Conservation (phyloP, 441 rosid genomes). For the Caryocar brasiliense region DNA sequence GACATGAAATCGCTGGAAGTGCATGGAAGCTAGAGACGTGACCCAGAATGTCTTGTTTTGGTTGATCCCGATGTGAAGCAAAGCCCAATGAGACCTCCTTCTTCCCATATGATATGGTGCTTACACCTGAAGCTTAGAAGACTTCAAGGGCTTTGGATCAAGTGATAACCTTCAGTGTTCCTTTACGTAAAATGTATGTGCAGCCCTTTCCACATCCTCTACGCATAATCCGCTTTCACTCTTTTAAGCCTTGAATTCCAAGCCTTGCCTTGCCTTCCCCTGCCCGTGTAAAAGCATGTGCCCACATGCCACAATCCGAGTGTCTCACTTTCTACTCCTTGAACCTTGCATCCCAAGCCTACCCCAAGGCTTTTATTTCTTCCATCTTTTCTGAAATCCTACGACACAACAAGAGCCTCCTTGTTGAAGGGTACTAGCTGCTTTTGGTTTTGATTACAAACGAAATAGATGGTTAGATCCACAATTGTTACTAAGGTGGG, state of each 20-base stretch:
- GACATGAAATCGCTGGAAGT: too few relatives aligned
- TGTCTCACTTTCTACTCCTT: background rate
- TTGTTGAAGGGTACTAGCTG: background rate
- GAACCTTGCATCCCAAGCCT: slow-evolving; percentile 10
- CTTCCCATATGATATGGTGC: background rate
- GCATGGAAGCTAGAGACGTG: background rate
- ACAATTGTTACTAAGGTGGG: too few relatives aligned
- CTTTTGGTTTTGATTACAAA: too few relatives aligned
- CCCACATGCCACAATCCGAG: background rate
- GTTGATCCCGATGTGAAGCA: slow-evolving; percentile 26
- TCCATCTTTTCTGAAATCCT: slow-evolving; percentile 9
- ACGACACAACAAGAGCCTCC: slow-evolving; percentile 3
- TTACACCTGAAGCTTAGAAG: slow-evolving; percentile 18
- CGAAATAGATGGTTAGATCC: too few relatives aligned
- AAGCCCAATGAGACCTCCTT: slow-evolving; percentile 1
- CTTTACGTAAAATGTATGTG: slow-evolving; percentile 28
- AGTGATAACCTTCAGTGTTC: slow-evolving; percentile 16
- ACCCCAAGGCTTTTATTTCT: background rate
- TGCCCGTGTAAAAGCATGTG: too few relatives aligned
- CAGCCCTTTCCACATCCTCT: slow-evolving; percentile 8
- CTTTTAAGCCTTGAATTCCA: slow-evolving; percentile 9
- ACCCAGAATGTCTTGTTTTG: slow-evolving; percentile 31
- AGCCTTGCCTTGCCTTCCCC: too few relatives aligned
- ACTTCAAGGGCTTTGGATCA: slow-evolving; percentile 20
- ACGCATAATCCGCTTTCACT: background rate